phyloP scores from a whole-genome alignment of 345 rosid species.

The Draba incana region DNA sequence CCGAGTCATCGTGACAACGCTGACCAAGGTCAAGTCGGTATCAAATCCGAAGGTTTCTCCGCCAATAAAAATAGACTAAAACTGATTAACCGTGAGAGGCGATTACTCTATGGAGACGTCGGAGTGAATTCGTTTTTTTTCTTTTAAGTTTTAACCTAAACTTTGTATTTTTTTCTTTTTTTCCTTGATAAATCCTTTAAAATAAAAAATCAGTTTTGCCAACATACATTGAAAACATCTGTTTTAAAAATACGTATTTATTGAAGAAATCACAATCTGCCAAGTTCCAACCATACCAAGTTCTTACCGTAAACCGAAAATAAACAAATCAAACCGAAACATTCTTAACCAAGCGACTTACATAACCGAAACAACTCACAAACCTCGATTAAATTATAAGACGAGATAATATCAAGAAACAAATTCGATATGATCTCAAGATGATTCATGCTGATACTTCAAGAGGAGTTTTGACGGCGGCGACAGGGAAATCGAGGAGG shows the following conservation, averaged over 20 bases:
- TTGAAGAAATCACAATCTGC: background rate
- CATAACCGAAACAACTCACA: constrained; percentile 22
- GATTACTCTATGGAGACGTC: no score
- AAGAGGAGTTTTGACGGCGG: constrained; percentile 52
- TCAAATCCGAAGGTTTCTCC: no score
- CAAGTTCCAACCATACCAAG: constrained; percentile 24
- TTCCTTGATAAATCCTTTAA: no score
- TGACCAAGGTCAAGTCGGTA: no score
- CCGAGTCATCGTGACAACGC: no score
- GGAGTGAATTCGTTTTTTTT: no score
- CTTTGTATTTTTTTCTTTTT: no score
- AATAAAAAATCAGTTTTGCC: background rate
- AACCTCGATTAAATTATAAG: constrained; percentile 11
- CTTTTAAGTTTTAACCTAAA: no score
- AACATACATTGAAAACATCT: no score
- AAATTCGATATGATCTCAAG: constrained; percentile 15
- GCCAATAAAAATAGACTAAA: no score
- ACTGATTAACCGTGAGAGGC: no score
- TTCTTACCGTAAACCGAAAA: constrained; percentile 20
- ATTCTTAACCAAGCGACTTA: constrained; percentile 33
- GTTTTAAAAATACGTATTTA: background rate
- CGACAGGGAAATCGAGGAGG: constrained; percentile 68
- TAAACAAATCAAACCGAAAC: constrained; percentile 23
- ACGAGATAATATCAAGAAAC: constrained; percentile 18
- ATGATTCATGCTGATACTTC: constrained; percentile 27